These are phyloP conservation scores for Anthoceros angustus DNA, from an alignment of 225 moss, liverwort and hornwort genomes.

Conservation along the genomic window DNA sequence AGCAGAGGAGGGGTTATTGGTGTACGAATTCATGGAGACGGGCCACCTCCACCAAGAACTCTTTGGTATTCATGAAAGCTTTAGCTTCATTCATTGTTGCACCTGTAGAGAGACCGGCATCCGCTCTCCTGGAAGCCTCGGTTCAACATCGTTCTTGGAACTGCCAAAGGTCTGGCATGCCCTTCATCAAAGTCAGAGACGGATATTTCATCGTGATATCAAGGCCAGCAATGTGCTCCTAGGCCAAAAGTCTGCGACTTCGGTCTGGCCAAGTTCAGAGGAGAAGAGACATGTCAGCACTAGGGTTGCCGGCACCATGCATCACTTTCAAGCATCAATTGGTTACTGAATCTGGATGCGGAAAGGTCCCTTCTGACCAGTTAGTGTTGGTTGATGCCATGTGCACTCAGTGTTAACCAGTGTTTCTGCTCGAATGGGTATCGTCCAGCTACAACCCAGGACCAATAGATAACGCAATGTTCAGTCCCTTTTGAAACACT, in stretches of 20 bases:
- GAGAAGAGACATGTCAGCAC: not conserved
- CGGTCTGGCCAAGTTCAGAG: not conserved
- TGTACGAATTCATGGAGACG: not conserved
- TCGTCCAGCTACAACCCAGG: no score
- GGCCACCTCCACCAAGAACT: not conserved
- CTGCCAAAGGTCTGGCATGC: not conserved
- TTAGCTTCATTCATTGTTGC: not conserved
- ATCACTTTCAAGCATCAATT: not conserved
- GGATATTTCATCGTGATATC: not conserved
- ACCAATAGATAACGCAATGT: no score
- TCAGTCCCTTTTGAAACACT: not conserved
- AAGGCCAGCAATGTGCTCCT: conserved; percentile 2
- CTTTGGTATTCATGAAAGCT: not conserved
- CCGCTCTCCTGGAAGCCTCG: not conserved
- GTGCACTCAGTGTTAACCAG: conserved; percentile 3
- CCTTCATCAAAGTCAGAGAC: not conserved
- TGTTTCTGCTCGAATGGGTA: not conserved
- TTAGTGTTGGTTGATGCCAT: not conserved
- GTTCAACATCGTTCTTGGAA: not conserved
- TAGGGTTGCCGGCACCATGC: not conserved
- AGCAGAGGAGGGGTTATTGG: not conserved
- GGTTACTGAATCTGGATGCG: not conserved
- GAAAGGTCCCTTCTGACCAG: not conserved
- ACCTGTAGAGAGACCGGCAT: not conserved
- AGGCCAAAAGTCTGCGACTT: not conserved